Evolutionary conservation across 75 land plant genomes (phyloP).

Genomic region (Selaginella moellendorffii): DNA sequence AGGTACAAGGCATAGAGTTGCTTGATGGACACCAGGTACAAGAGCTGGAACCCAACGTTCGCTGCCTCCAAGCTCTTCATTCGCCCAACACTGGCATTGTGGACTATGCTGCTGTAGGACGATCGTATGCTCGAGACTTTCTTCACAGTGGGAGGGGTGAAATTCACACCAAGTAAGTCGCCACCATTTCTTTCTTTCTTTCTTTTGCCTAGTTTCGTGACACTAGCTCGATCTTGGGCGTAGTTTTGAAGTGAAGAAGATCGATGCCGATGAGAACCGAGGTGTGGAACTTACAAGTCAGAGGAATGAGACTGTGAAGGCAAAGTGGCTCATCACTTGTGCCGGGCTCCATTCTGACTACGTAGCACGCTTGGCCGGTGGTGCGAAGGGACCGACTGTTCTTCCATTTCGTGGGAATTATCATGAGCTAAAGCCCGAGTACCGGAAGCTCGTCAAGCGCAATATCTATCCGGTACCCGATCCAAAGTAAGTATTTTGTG

Average conservation of each 20-base stretch:
- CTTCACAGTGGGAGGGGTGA: conserved; percentile 23
- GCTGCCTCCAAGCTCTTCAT: conserved; percentile 23
- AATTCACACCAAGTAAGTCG: conserved; percentile 22
- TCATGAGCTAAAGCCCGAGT: conserved; percentile 29
- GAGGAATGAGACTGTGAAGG: conserved; percentile 18
- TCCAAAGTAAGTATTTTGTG: conserved; percentile 22
- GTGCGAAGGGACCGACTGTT: conserved; percentile 23
- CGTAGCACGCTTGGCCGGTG: conserved; percentile 26
- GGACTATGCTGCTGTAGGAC: conserved; percentile 30
- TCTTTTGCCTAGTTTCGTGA: background rate
- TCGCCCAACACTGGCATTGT: conserved; percentile 31
- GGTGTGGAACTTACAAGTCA: conserved; percentile 24
- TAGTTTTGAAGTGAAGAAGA: background rate
- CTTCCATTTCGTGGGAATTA: conserved; percentile 26
- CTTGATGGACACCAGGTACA: conserved; percentile 14
- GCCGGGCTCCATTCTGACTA: conserved; percentile 32
- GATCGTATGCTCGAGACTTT: conserved; percentile 25
- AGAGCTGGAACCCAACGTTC: conserved; percentile 30
- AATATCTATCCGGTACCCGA: conserved; percentile 33
- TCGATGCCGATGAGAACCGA: conserved; percentile 21
- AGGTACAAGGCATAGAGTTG: conserved; percentile 24
- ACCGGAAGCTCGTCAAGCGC: conserved; percentile 22
- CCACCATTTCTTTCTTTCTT: background rate
- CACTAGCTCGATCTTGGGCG: background rate
- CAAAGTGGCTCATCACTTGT: conserved; percentile 30